phyloP scores from a whole-genome alignment of 1,284 basidiomycete species.

The Sporisorium iseilematis-ciliati region DNA sequence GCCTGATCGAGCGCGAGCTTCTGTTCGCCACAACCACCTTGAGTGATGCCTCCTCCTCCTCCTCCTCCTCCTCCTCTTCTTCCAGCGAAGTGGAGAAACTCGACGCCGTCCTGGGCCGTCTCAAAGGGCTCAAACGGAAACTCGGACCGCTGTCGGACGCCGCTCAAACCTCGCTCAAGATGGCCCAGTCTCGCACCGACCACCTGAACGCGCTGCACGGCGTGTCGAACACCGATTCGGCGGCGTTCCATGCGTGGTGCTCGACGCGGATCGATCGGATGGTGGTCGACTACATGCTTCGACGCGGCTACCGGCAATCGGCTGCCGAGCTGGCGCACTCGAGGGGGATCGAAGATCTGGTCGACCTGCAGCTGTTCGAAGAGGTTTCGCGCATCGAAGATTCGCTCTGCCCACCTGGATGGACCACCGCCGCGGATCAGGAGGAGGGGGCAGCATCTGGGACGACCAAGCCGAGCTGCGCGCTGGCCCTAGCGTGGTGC shows the following conservation, averaged over 20 bases:
- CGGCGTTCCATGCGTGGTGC: slow-evolving; percentile 74
- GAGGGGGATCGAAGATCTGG: slow-evolving; percentile 65
- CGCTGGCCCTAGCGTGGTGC: slow-evolving; percentile 93
- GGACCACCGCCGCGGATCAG: background rate
- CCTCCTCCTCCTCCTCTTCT: background rate
- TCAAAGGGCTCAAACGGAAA: slow-evolving; percentile 84
- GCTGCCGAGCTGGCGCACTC: slow-evolving; percentile 46
- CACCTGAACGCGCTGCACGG: slow-evolving; percentile 55
- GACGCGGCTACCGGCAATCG: slow-evolving; percentile 73
- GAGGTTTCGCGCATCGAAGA: slow-evolving; percentile 87
- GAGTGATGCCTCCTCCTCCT: slow-evolving; percentile 8
- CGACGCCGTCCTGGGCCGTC: slow-evolving; percentile 80
- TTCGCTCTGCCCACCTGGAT: slow-evolving; percentile 73
- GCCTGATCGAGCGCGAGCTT: slow-evolving; percentile 57
- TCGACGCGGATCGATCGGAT: slow-evolving; percentile 86
- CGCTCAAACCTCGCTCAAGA: slow-evolving; percentile 32
- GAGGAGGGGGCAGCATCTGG: no score
- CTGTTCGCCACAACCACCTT: slow-evolving; percentile 34
- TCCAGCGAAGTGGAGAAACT: slow-evolving; percentile 71
- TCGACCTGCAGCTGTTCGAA: slow-evolving; percentile 81
- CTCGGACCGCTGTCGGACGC: slow-evolving; percentile 70
- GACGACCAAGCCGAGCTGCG: slow-evolving; percentile 86
- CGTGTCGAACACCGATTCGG: slow-evolving; percentile 27
- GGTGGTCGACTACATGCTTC: slow-evolving; percentile 90
- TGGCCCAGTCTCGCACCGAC: slow-evolving; percentile 45